These are phyloP conservation scores for Selaginella moellendorffii DNA, from an alignment of 75 land plant genomes.

Conservation along the genomic window DNA sequence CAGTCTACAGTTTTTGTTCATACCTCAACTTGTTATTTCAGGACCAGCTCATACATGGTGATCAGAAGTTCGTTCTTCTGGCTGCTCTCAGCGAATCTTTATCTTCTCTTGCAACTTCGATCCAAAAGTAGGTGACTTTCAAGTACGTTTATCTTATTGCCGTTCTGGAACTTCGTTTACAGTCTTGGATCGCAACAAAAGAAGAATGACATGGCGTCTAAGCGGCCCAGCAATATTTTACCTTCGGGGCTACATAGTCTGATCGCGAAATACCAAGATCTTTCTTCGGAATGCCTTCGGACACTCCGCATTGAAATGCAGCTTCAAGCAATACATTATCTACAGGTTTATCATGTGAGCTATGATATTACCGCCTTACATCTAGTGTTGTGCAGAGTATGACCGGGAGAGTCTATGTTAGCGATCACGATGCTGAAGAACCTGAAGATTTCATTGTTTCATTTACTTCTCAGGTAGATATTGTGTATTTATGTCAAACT, in stretches of 20 bases:
- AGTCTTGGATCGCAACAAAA: background rate
- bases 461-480: constrained; percentile 69
- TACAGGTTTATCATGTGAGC: constrained; percentile 42
- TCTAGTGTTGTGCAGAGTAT: constrained; percentile 12
- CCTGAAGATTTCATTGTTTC: constrained; percentile 94
- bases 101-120: constrained; percentile 84
- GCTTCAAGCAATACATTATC: constrained; percentile 67
- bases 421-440: constrained; percentile 96
- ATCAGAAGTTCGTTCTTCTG: constrained; percentile 74
- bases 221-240: constrained; percentile 45
- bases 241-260: constrained; percentile 52
- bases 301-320: constrained; percentile 96
- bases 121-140: constrained; percentile 46
- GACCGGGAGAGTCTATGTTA: constrained; percentile 33
- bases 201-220: background rate
- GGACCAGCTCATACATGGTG: constrained; percentile 89
- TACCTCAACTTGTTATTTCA: constrained; percentile 21
- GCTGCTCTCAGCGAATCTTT: constrained; percentile 94
- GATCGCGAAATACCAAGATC: constrained; percentile 62
- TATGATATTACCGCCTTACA: background rate
- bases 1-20: background rate
- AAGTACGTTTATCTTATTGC: background rate
- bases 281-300: constrained; percentile 80
- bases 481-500: background rate
- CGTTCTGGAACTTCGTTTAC: too few relatives aligned